These are phyloP conservation scores for Leishmania tarentolae DNA, from an alignment of 208 protist species.

Conservation along the genomic window DNA sequence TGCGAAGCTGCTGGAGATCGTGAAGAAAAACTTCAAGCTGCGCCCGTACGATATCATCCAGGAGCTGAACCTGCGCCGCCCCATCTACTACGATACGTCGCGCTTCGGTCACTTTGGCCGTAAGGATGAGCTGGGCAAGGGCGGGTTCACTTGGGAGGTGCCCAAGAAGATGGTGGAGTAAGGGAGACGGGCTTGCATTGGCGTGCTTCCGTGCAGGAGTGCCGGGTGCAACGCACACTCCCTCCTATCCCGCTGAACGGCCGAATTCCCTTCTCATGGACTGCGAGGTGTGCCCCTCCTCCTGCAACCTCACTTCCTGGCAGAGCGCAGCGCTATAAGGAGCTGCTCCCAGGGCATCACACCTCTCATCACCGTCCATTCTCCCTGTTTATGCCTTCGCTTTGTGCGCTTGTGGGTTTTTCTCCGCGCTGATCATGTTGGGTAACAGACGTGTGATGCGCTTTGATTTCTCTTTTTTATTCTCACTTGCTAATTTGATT, in stretches of 20 bases:
- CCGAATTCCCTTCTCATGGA: neutral
- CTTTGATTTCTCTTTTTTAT: neutral
- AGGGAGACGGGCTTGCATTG: neutral
- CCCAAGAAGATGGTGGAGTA: conserved; percentile 95
- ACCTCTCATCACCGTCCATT: neutral
- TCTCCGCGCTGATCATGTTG: conserved; percentile 19
- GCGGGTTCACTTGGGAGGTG: conserved; percentile 98
- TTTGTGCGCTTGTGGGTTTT: neutral
- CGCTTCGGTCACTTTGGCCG: conserved; percentile 99
- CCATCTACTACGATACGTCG: conserved; percentile 98
- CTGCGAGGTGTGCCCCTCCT: neutral
- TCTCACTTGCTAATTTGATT: neutral
- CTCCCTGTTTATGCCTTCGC: no score
- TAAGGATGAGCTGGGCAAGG: conserved; percentile 76
- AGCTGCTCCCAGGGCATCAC: neutral
- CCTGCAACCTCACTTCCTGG: neutral
- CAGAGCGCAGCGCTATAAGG: neutral
- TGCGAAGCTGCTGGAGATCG: conserved; percentile 73
- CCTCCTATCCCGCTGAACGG: neutral
- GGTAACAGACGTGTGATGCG: conserved; percentile 31
- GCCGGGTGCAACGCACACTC: neutral
- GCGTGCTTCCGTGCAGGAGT: neutral
- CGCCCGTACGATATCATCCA: conserved; percentile 97
- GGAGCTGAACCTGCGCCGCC: conserved; percentile 95
- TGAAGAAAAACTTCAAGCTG: conserved; percentile 99